Percentiles rank a stretch among this genome's conserved stretches.
Conservation (phyloP, 805 yeast genomes). For the Blastobotrys peoriensis region DNA sequence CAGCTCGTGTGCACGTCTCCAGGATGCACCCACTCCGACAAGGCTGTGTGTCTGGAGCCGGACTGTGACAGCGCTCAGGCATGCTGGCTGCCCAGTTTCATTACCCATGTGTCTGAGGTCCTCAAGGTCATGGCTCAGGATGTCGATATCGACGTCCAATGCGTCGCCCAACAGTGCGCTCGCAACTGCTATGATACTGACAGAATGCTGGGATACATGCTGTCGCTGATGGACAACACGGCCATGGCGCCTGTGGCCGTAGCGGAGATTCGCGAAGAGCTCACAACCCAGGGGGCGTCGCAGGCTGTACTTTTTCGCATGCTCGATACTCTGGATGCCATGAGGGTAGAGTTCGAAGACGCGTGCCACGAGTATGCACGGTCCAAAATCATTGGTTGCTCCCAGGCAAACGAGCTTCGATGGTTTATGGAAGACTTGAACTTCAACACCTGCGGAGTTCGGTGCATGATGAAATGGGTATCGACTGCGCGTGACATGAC, state of each 20-base stretch:
- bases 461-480: slow-evolving; percentile 2
- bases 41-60: not conserved
- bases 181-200: slow-evolving; percentile 6
- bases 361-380: not conserved
- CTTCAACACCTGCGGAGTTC: not conserved
- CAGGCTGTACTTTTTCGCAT: not conserved
- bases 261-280: not conserved
- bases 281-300: not conserved
- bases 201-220: not conserved
- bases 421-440: slow-evolving; percentile 5
- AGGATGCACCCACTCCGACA: not conserved
- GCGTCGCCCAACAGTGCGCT: slow-evolving; percentile 4
- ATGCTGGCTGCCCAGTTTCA: slow-evolving; percentile 2
- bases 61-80: not conserved
- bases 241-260: not conserved
- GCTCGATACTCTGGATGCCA: slow-evolving; percentile 3
- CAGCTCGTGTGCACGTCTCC: not conserved
- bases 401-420: not conserved
- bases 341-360: slow-evolving; percentile 4
- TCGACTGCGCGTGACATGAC: not conserved
- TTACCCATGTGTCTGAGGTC: not conserved
- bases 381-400: not conserved
- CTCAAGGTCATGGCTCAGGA: not conserved
- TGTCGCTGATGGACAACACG: not conserved
- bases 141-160: slow-evolving; percentile 1